Percentiles rank a stretch among this genome's conserved stretches.
Conservation (phyloP, 306 rosid species). For the Sechiopsis laciniata region DNA sequence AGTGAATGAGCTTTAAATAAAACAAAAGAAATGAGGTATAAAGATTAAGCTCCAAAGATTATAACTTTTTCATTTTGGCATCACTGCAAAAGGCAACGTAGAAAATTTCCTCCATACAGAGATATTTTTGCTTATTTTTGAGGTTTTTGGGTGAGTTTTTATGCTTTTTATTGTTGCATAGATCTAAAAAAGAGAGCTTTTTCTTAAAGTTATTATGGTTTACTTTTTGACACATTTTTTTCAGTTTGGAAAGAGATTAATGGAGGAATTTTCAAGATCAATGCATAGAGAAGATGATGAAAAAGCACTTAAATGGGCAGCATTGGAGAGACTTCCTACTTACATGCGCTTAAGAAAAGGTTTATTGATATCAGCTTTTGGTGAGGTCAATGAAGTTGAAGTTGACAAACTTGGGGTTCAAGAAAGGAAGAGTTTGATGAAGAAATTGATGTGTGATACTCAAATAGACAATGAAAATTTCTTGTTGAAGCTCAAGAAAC, state of each 20-base stretch:
- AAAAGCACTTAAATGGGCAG: slow-evolving; percentile 68
- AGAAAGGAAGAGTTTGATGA: slow-evolving; percentile 32
- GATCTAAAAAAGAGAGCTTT: slow-evolving; percentile 25
- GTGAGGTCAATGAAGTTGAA: slow-evolving; percentile 43
- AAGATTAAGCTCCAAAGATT: not conserved
- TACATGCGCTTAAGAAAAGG: slow-evolving; percentile 65
- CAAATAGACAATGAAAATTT: slow-evolving; percentile 37
- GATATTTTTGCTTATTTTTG: not conserved
- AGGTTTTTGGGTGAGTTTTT: slow-evolving; percentile 4
- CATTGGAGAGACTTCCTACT: slow-evolving; percentile 66
- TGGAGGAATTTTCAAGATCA: slow-evolving; percentile 46
- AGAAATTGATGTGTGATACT: slow-evolving; percentile 27
- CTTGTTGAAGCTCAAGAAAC: slow-evolving; percentile 45
- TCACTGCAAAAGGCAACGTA: not conserved
- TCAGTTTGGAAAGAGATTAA: slow-evolving; percentile 35
- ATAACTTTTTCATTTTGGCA: not conserved
- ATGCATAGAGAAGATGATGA: slow-evolving; percentile 43
- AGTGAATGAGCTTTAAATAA: not conserved
- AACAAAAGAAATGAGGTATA: not conserved
- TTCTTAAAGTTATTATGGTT: slow-evolving; percentile 32
- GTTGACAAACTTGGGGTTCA: slow-evolving; percentile 37
- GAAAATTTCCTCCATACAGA: not conserved
- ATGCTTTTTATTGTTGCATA: not conserved
- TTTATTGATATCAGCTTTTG: slow-evolving; percentile 39
- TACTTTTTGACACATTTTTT: slow-evolving; percentile 25